A percentile compares a stretch with the other conserved stretches of the same genome.
phyloP scores from a whole-genome alignment of 768 basidiomycete genomes.

The Lenzites betulinus region DNA sequence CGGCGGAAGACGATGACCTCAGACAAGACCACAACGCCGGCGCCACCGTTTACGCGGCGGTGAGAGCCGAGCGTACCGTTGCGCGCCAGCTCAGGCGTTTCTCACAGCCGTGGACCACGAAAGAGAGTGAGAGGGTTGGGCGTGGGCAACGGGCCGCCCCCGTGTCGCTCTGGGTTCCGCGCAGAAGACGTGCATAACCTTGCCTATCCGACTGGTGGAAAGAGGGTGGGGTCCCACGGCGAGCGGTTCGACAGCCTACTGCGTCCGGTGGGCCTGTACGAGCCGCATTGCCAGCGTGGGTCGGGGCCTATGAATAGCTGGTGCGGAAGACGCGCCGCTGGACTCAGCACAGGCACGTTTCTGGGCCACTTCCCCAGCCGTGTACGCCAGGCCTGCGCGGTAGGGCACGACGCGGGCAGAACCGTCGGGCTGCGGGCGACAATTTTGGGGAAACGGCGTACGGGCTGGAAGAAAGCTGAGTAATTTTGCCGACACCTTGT shows the following conservation, averaged over 20 bases:
- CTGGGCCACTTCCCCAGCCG: not conserved
- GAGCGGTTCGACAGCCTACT: not conserved
- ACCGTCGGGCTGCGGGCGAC: not conserved
- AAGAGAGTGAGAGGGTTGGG: constrained; percentile 10
- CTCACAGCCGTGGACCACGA: constrained; percentile 10
- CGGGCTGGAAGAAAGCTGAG: not conserved
- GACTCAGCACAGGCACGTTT: constrained; percentile 3
- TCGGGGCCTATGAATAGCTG: constrained; percentile 9
- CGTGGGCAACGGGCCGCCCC: not conserved
- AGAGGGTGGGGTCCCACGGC: constrained; percentile 8
- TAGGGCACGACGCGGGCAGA: not conserved
- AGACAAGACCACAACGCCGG: constrained; percentile 1
- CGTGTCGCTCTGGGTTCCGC: not conserved
- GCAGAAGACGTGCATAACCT: not conserved
- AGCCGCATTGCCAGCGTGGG: constrained; percentile 9
- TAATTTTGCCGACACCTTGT: not conserved
- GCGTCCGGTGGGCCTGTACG: constrained; percentile 5
- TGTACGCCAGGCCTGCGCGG: not conserved
- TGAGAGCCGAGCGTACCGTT: constrained; percentile 7
- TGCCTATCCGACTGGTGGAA: constrained; percentile 6
- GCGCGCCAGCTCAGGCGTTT: not conserved
- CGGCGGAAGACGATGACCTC: constrained; percentile 8
- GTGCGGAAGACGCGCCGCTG: not conserved
- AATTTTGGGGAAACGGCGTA: not conserved
- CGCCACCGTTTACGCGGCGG: constrained; percentile 6